Evolutionary conservation across 2,329 filamentous ascomycete genomes (phyloP).

Genomic region (Stemphylium vesicarium): DNA sequence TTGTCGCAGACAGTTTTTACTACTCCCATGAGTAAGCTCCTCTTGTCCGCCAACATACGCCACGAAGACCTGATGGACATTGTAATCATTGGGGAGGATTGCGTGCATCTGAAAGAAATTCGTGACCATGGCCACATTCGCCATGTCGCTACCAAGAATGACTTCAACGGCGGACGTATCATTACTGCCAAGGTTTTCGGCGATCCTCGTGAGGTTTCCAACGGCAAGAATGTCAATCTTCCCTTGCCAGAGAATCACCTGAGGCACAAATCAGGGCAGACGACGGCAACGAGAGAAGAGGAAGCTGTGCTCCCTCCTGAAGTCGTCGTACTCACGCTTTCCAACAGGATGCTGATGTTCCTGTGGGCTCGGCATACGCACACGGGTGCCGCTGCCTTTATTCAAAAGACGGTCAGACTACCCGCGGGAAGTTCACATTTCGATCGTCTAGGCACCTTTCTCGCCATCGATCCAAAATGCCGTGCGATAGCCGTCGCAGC

Average conservation of each 20-base stretch:
- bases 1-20: slow-evolving; percentile 79
- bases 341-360: slow-evolving; percentile 76
- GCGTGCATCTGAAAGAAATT: slow-evolving; percentile 81
- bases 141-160: slow-evolving; percentile 75
- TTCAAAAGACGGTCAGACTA: slow-evolving; percentile 64
- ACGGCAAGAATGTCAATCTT: slow-evolving; percentile 27
- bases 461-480: slow-evolving; percentile 78
- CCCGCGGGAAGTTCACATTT: slow-evolving; percentile 62
- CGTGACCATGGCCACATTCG: slow-evolving; percentile 71
- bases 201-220: slow-evolving; percentile 31
- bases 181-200: slow-evolving; percentile 80
- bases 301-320: slow-evolving; percentile 68
- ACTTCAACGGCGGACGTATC: slow-evolving; percentile 77
- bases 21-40: slow-evolving; percentile 76
- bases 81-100: slow-evolving; percentile 82
- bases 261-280: slow-evolving; percentile 18
- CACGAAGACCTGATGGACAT: slow-evolving; percentile 77
- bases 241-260: slow-evolving; percentile 21
- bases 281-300: slow-evolving; percentile 26
- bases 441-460: slow-evolving; percentile 66
- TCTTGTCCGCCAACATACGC: slow-evolving; percentile 80
- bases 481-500: slow-evolving; percentile 72
- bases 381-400: slow-evolving; percentile 64
- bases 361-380: slow-evolving; percentile 65
- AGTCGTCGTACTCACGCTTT: slow-evolving; percentile 76